Evolutionary conservation across 176 grass and related monocot species (phyloP).

Genomic region (Oryza glumipatula): DNA sequence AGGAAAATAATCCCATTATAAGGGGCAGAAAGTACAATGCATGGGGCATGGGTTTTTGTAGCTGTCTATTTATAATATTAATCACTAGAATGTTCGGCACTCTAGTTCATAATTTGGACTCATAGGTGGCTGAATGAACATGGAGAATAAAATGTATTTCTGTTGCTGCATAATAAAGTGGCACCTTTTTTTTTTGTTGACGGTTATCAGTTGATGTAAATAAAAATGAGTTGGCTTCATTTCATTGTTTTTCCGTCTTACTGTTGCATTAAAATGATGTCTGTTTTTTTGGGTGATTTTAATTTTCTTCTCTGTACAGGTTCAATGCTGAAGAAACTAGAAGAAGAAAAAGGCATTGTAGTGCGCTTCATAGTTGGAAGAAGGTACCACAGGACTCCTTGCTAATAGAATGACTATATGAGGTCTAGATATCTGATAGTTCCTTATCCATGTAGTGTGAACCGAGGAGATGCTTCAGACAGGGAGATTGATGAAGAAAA

Average conservation of each 20-base stretch:
- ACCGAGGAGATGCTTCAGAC: constrained; percentile 77
- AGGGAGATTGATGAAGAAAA: constrained; percentile 92
- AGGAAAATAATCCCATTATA: too few relatives aligned
- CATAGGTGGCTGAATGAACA: constrained; percentile 9
- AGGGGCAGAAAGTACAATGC: too few relatives aligned
- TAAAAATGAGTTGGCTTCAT: constrained; percentile 14
- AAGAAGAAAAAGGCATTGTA: constrained; percentile 90
- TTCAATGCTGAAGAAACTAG: constrained; percentile 86
- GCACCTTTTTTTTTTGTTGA: not conserved
- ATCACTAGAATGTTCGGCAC: constrained; percentile 7
- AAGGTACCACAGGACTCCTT: constrained; percentile 61
- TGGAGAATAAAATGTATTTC: constrained; percentile 1
- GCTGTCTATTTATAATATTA: not conserved
- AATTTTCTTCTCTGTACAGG: constrained; percentile 53
- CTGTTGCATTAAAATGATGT: constrained; percentile 2
- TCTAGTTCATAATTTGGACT: constrained; percentile 13
- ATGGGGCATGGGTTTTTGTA: constrained; percentile 15
- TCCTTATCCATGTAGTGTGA: constrained; percentile 62
- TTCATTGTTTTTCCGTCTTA: not conserved
- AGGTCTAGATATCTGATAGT: constrained; percentile 47
- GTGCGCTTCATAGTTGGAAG: constrained; percentile 94
- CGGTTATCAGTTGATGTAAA: constrained; percentile 14
- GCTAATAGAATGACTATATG: constrained; percentile 25
- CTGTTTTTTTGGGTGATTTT: constrained; percentile 32
- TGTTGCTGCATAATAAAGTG: constrained; percentile 13